Evolutionary conservation across 805 yeast species (phyloP).

Genomic region (Wickerhamomyces alni): DNA sequence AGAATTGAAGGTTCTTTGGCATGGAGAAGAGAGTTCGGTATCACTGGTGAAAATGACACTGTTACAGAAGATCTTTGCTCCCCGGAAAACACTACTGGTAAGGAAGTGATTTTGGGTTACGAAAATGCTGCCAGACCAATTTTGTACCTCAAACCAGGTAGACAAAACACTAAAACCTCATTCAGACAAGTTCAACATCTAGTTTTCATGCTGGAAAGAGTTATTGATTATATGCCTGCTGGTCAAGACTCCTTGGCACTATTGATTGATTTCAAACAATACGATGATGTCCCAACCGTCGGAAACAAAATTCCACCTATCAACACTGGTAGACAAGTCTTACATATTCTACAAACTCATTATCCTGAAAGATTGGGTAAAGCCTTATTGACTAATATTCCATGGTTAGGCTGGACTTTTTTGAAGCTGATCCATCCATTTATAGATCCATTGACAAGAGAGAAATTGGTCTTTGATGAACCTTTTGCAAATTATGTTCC

Average conservation of each 20-base stretch:
- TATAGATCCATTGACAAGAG: constrained; percentile 92
- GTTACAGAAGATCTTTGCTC: constrained; percentile 50
- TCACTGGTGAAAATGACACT: constrained; percentile 45
- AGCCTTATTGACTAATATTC: constrained; percentile 87
- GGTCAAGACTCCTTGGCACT: constrained; percentile 94
- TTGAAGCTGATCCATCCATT: constrained; percentile 89
- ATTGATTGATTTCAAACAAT: constrained; percentile 85
- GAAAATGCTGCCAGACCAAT: constrained; percentile 92
- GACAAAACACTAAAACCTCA: constrained; percentile 90
- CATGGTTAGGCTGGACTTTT: constrained; percentile 91
- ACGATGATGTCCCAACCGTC: constrained; percentile 42
- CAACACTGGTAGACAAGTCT: constrained; percentile 82
- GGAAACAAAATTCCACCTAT: constrained; percentile 79
- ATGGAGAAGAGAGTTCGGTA: constrained; percentile 95
- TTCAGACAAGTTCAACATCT: constrained; percentile 93
- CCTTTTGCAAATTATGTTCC: constrained; percentile 85
- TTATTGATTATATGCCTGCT: constrained; percentile 90
- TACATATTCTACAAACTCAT: constrained; percentile 91
- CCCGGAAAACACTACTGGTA: constrained; percentile 84
- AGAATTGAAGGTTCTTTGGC: constrained; percentile 74
- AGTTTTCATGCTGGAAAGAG: constrained; percentile 88
- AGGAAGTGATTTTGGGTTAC: constrained; percentile 84
- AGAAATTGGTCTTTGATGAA: constrained; percentile 86
- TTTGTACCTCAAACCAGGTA: constrained; percentile 84
- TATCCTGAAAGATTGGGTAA: constrained; percentile 96